phyloP scores from a whole-genome alignment of 352 stramenopile genomes.

The Phytopythium montanum region DNA sequence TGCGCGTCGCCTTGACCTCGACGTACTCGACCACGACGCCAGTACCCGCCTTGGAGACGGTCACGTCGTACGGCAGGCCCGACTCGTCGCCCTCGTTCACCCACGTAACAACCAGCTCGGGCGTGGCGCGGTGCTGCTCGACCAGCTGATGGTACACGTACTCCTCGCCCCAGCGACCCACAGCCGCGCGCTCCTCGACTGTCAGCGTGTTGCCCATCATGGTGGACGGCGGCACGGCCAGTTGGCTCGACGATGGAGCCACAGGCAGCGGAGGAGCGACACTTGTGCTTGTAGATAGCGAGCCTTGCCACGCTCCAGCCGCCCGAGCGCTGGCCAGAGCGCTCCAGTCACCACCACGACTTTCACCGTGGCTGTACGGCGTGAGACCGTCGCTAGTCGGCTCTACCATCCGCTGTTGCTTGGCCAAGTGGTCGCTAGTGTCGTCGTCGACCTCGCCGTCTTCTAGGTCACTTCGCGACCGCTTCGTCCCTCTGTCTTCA shows the following conservation, averaged over 20 bases:
- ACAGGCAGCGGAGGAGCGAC: conserved; percentile 7
- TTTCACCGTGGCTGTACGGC: not conserved
- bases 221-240: conserved; percentile 11
- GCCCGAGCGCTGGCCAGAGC: not conserved
- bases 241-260: not conserved
- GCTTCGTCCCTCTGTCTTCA: conserved; percentile 11
- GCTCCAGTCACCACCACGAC: not conserved
- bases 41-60: conserved; percentile 25
- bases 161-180: conserved; percentile 81
- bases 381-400: not conserved
- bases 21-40: conserved; percentile 72
- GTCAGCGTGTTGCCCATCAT: conserved; percentile 58
- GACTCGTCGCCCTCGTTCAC: conserved; percentile 81
- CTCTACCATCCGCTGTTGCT: conserved; percentile 9
- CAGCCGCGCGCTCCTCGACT: conserved; percentile 68
- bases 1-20: conserved; percentile 85
- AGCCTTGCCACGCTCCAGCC: not conserved
- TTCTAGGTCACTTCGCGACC: conserved; percentile 27
- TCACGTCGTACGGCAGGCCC: conserved; percentile 80
- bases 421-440: conserved; percentile 7
- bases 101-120: conserved; percentile 56
- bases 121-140: conserved; percentile 31
- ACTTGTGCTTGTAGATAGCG: not conserved
- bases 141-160: conserved; percentile 78
- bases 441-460: conserved; percentile 45